phyloP scores from a whole-genome alignment of 2,329 filamentous ascomycete genomes.

The Phaeosphaeriaceae sp. region DNA sequence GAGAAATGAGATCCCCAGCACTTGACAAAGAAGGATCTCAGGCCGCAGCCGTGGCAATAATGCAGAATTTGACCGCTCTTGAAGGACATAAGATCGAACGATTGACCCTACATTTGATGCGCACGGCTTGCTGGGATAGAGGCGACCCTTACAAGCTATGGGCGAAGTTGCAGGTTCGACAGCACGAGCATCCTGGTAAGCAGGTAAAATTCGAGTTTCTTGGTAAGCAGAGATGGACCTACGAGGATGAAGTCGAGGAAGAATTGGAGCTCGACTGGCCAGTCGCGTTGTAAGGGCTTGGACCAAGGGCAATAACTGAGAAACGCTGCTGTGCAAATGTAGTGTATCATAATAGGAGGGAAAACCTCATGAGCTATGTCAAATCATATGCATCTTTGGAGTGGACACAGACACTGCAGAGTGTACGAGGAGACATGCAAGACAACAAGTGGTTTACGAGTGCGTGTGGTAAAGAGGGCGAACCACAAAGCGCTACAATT shows the following conservation, averaged over 20 bases:
- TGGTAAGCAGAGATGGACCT: neutral
- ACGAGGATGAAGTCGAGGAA: neutral
- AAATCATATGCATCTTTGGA: too few species aligned
- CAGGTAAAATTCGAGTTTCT: neutral
- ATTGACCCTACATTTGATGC: constrained; percentile 10
- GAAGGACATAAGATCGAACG: constrained; percentile 3
- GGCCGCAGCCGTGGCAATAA: constrained; percentile 4
- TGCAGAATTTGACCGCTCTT: constrained; percentile 1
- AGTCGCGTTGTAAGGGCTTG: neutral
- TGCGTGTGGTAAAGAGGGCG: too few species aligned
- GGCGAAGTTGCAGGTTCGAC: constrained; percentile 6
- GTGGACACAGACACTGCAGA: too few species aligned
- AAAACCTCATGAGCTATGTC: too few species aligned
- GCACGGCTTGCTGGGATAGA: constrained; percentile 4
- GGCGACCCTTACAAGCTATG: constrained; percentile 6
- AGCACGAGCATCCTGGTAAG: neutral
- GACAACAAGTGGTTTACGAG: too few species aligned
- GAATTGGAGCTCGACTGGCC: neutral
- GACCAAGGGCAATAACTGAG: neutral
- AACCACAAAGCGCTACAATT: too few species aligned
- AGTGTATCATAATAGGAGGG: too few species aligned
- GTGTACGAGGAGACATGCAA: too few species aligned
- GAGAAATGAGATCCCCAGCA: neutral
- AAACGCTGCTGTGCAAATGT: too few species aligned
- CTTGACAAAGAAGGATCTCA: neutral